Evolutionary conservation across 2,329 filamentous ascomycete species (phyloP).

Genomic region (Diaporthe sp.): DNA sequence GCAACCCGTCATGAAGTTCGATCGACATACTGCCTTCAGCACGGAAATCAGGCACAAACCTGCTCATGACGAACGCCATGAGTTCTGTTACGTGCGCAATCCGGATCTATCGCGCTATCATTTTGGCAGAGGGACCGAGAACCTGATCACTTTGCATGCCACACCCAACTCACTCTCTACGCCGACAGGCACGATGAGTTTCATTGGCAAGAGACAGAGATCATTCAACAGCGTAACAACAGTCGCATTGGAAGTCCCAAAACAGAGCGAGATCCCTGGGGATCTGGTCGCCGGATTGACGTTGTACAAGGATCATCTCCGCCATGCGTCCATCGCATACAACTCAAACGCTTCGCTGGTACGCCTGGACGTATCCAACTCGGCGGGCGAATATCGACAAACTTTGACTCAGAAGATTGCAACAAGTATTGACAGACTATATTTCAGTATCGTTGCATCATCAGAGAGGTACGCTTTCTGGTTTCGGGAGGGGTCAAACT

Average conservation of each 20-base stretch:
- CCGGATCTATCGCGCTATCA: neutral
- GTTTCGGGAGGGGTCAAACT: neutral
- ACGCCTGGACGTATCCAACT: neutral
- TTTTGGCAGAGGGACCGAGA: neutral
- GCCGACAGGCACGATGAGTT: neutral
- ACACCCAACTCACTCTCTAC: neutral
- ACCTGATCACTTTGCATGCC: neutral
- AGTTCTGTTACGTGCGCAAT: neutral
- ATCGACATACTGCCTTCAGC: neutral
- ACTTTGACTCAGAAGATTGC: neutral
- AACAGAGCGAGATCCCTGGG: neutral
- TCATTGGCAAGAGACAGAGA: neutral
- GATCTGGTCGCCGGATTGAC: neutral
- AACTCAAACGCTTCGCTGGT: neutral
- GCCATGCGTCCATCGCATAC: neutral
- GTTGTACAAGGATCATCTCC: slow-evolving; percentile 7
- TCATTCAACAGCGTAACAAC: neutral
- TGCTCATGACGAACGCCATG: neutral
- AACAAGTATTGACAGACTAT: neutral
- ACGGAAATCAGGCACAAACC: too few relatives aligned
- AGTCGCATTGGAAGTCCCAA: neutral
- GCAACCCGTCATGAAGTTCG: neutral
- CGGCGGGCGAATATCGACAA: neutral
- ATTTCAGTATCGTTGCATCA: neutral
- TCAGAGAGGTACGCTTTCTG: neutral